Base-by-base conservation (phyloP, 1,284 basidiomycete genomes). In the Sporisorium iseilematis-ciliati region DNA sequence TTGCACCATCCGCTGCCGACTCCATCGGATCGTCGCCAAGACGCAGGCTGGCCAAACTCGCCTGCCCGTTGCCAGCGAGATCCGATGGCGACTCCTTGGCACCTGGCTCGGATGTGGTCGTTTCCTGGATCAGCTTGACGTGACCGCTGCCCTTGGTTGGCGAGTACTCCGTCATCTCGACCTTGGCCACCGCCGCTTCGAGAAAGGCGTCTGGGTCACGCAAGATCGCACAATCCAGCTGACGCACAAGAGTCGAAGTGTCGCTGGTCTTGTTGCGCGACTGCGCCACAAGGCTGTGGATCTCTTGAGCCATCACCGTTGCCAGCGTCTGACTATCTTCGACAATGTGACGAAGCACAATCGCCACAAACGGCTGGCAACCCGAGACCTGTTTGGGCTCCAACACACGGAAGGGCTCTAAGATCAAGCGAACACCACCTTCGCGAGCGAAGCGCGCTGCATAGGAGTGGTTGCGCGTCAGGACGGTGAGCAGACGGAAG, bases 321-420 rank as follows among this genome's bases (percentile, higher is more conserved):
- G 90, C 89, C 33, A 98, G 85, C 1, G 89, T 89, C 7, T 86
- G 82, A 5, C 88, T 82, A 75, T 95, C 92, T 86, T 99, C 97
- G 57, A 96, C 90, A 57, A 94, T 87, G 84, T 99, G 96, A 3
- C 97, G 92, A 20, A 97, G 87, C 63, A 98, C 92, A 81, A 93
- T 92, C 21, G 92, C 90, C 51, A 94, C 90, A 84, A 95, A 93
- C 0, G 92, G 90, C 63, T 94, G 93, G 74, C 91, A 92, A 29
- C 92, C 70, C 18, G 67, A 62, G 8, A 78, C 57, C 10, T 65
- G 60, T 43, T 67, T 67, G n/a, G 72, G 63, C 16, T 75, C 67
- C 12, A 75, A 53, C 29, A 71, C 66, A 18, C 53, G 52, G 68
- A 85, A 80, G 1, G 82, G 79, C 52, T 73, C 67, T 7, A 85